Evolutionary conservation across 2,329 filamentous ascomycete species (phyloP), one percentile per base, ranked within the genome.

Genomic region (Ceratocystis cacaofunesta): DNA sequence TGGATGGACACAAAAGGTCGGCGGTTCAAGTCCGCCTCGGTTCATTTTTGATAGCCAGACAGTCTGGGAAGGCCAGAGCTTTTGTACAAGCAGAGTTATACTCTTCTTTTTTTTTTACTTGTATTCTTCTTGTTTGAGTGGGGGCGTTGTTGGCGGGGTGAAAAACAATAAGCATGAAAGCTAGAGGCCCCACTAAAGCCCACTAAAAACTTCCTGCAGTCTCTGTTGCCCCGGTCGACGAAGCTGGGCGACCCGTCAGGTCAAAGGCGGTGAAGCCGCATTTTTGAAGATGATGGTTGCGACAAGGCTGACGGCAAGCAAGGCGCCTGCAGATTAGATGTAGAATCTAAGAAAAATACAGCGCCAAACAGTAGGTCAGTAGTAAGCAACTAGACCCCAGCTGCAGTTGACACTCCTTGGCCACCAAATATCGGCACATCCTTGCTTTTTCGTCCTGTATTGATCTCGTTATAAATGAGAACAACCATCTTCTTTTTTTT

Each of bases 1-100:
- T 50, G 36, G 36, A 46, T 62, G 61, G 61, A 62, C 61, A 62
- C 61, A 62, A 62, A 62, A 62, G 61, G 61, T 62, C 61, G 61
- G 61, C 61, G 61, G 61, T 62, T 62, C 61, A 32, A 62, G 61
- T 62, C 61, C 61, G 61, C 61, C 61, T 62, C 61, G 61, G 61
- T 62, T 62, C 61, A 62, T 48, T 62, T 62, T 30, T 62, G 17
- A 44, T 28, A 7, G 19, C 3, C 6, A 3, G 17, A 4, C 2
- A 43, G 10, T n/a, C 7, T 1, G n/a, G 15, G 19, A 8, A 25
- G 36, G 2, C 19, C 4, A 12, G n/a, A 5, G 60, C 10, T 52
- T 1, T 2, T 10, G 8, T 2, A 10, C 46, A 3, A 22, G 17
- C 5, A 22, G 48, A 19, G 19, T 3, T 7, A 19, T 48, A n/a